Base-by-base conservation (phyloP, 495 filamentous ascomycete species). In the Penicillium lagena region DNA sequence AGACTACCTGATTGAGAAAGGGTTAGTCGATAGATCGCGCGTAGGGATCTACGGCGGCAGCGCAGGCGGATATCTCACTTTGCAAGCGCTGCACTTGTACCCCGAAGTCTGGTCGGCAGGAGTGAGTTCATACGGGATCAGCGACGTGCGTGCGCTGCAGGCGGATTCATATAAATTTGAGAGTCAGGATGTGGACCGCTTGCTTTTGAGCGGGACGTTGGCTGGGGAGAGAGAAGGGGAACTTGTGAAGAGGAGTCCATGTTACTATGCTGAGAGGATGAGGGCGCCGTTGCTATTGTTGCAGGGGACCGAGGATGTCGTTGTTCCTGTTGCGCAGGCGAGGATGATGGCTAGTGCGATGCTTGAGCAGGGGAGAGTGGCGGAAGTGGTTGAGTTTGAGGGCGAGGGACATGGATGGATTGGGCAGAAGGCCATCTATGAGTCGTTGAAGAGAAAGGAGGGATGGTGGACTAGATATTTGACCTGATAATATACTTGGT, bases 81-180 rank as follows among this genome's bases (percentile, higher is more conserved):
- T 79, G 7, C 67, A 71, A 38, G 62, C 63, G 14, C 43, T 66
- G 15, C 54, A 59, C 32, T 50, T 56, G 45, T 61, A 61, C 29
- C 63, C 65, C 0, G 52, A 59, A 29, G 39, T 58, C 14, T 66
- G 59, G 57, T 68, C 72, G 1, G 69, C 60, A 0, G 73, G 69
- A 3, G 54, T 70, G 9, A 66, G 63, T 44, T 55, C 55, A 1
- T 75, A 67, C 44, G 74, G 74, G 5, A 69, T 78, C 35, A 62
- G 63, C 43, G 71, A 76, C 39, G 46, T 76, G 15, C 51, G 55
- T 40, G 54, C 54, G 6, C 51, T 77, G 7, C 57, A 54, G 13
- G 66, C 54, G 1, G 63, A 65, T 31, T 76, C 72, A 1, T 74
- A 78, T 42, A 79, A 79, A 52, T 70, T 77, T 38, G 76, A 79